phyloP scores from a whole-genome alignment of 2,329 filamentous ascomycete species.

The Pestalotiopsis sp. region DNA sequence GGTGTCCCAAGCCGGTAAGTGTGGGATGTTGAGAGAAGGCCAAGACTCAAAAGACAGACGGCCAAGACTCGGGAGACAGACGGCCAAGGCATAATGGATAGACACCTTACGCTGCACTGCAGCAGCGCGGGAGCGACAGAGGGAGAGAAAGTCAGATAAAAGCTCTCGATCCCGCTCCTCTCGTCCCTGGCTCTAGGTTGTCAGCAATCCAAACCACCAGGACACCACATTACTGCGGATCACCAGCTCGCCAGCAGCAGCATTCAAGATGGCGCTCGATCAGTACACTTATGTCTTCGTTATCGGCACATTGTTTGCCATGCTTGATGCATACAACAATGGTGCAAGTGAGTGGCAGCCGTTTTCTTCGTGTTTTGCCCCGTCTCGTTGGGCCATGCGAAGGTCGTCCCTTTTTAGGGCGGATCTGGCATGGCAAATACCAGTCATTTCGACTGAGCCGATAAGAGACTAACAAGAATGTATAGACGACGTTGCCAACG shows the following conservation, averaged over 20 bases:
- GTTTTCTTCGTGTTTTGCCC: background rate
- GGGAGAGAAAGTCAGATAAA: background rate
- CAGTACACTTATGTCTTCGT: constrained; percentile 72
- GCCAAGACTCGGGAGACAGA: background rate
- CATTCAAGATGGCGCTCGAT: constrained; percentile 53
- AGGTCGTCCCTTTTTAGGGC: too few species aligned
- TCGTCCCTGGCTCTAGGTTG: background rate
- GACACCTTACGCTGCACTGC: background rate
- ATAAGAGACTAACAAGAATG: constrained; percentile 1
- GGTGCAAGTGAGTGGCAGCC: constrained; percentile 64
- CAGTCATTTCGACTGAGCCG: background rate
- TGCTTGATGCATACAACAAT: constrained; percentile 78
- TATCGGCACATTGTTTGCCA: constrained; percentile 74
- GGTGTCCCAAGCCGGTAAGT: constrained; percentile 6
- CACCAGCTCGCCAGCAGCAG: background rate
- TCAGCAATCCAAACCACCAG: constrained; percentile 1
- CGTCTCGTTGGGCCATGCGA: background rate
- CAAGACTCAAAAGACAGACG: background rate
- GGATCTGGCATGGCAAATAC: background rate
- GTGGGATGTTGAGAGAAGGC: background rate
- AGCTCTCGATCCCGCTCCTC: constrained; percentile 1
- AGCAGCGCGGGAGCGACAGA: background rate
- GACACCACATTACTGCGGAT: constrained; percentile 3
- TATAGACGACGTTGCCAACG: constrained; percentile 78
- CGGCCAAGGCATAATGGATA: background rate